phyloP scores from a whole-genome alignment of 768 basidiomycete species.

The Lanmaoa pseudosensibilis region DNA sequence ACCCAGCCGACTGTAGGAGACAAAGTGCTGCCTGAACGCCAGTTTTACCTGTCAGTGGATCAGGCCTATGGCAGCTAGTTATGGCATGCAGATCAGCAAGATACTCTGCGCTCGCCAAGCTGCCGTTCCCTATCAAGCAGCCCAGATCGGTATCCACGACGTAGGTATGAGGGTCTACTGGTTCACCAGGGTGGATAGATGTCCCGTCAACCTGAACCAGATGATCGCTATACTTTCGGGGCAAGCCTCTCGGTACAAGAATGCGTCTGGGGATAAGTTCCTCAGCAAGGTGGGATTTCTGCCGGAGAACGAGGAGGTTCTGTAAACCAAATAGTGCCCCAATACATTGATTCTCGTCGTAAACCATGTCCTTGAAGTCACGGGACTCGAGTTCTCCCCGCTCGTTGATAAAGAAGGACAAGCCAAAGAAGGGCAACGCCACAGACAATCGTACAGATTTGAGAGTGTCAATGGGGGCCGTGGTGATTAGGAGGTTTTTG shows the following conservation, averaged over 20 bases:
- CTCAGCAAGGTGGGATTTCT: background rate
- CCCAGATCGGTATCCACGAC: background rate
- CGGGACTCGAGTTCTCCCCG: slow-evolving; percentile 34
- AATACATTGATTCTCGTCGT: slow-evolving; percentile 38
- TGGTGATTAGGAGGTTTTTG: slow-evolving; percentile 16
- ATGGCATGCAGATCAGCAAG: slow-evolving; percentile 43
- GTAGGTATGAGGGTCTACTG: background rate
- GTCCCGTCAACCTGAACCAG: no score
- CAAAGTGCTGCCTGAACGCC: slow-evolving; percentile 43
- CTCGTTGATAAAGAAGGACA: slow-evolving; percentile 38
- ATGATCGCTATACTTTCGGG: background rate
- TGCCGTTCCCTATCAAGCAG: slow-evolving; percentile 23
- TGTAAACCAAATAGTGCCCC: slow-evolving; percentile 44
- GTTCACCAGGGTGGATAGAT: no score
- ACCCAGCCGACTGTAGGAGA: slow-evolving; percentile 22
- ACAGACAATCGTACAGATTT: slow-evolving; percentile 9
- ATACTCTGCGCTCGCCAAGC: slow-evolving; percentile 28
- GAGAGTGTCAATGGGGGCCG: background rate
- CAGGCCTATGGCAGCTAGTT: slow-evolving; percentile 39
- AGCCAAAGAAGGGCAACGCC: slow-evolving; percentile 35
- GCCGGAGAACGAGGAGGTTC: slow-evolving; percentile 30
- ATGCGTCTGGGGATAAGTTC: background rate
- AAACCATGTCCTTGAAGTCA: slow-evolving; percentile 39
- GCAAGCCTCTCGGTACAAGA: background rate
- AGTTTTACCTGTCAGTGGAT: slow-evolving; percentile 42